These are phyloP conservation scores for Nigrospora oryzae DNA, from an alignment of 2,329 filamentous ascomycete genomes.

Conservation along the genomic window DNA sequence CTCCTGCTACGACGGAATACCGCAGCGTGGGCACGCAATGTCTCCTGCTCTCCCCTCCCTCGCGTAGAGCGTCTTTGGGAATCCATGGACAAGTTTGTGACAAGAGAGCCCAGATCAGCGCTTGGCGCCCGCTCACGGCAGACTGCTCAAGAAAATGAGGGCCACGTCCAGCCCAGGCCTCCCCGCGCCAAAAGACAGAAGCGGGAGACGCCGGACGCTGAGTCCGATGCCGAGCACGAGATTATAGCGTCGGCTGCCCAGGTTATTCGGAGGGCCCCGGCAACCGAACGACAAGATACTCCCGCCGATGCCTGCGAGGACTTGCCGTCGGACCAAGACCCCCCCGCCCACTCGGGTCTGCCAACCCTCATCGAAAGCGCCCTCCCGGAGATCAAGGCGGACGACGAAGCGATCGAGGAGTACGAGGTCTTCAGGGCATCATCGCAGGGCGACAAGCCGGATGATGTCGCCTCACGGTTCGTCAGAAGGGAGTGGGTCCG, in stretches of 20 bases:
- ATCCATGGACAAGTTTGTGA: not conserved
- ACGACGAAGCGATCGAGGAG: slow-evolving; percentile 65
- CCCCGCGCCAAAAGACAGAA: slow-evolving; percentile 27
- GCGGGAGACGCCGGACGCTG: slow-evolving; percentile 18
- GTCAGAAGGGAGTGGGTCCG: slow-evolving; percentile 52
- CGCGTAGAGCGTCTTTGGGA: no score
- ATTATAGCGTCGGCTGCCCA: slow-evolving; percentile 7
- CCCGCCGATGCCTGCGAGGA: slow-evolving; percentile 25
- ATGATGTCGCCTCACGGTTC: slow-evolving; percentile 41
- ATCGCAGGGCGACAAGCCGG: slow-evolving; percentile 38
- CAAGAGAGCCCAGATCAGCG: not conserved
- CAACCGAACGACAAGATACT: slow-evolving; percentile 7
- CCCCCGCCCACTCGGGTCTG: slow-evolving; percentile 10
- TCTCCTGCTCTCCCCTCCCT: no score
- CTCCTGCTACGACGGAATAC: no score
- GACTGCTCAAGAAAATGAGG: slow-evolving; percentile 1
- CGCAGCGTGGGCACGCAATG: no score
- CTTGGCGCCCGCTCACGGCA: not conserved
- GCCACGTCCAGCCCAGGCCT: slow-evolving; percentile 1
- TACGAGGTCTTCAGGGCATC: slow-evolving; percentile 65
- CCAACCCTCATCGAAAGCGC: slow-evolving; percentile 64
- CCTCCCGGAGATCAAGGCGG: slow-evolving; percentile 57
- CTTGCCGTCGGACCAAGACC: slow-evolving; percentile 16
- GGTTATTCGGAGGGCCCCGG: not conserved
- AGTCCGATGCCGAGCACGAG: slow-evolving; percentile 23